Percentiles rank a stretch among this genome's conserved stretches.
These are phyloP conservation scores for Neoboletus brunneissimus DNA, from an alignment of 768 basidiomycete genomes.

Conservation along the genomic window DNA sequence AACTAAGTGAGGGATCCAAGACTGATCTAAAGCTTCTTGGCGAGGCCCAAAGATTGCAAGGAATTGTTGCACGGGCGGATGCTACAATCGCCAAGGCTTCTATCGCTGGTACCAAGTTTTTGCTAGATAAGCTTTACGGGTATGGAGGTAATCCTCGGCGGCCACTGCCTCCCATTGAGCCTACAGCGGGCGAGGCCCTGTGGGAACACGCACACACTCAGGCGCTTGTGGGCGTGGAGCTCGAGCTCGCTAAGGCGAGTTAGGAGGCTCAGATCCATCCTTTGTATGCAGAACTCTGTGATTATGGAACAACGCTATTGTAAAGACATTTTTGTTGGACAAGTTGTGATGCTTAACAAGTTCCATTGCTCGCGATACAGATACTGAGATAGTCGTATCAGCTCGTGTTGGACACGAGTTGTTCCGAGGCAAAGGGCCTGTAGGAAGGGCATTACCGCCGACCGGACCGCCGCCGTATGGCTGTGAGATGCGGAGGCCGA, in stretches of 20 bases:
- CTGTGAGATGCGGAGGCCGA: constrained; percentile 18
- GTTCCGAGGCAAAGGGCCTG: background rate
- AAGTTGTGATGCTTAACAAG: background rate
- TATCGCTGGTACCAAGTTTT: constrained; percentile 81
- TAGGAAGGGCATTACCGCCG: background rate
- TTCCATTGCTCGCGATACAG: background rate
- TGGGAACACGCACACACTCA: constrained; percentile 73
- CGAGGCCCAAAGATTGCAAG: constrained; percentile 75
- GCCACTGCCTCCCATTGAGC: constrained; percentile 68
- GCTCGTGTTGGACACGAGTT: background rate
- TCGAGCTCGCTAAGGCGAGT: constrained; percentile 43
- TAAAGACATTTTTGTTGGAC: no score
- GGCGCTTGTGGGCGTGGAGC: constrained; percentile 65
- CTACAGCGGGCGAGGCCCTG: constrained; percentile 53
- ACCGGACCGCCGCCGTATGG: background rate
- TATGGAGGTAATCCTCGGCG: constrained; percentile 80
- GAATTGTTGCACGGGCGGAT: constrained; percentile 77
- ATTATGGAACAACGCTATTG: background rate
- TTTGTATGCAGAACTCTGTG: background rate
- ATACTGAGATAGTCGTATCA: background rate
- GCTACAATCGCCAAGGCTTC: constrained; percentile 72
- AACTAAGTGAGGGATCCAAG: constrained; percentile 56
- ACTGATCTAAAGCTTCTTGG: constrained; percentile 55
- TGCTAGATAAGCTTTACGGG: constrained; percentile 70
- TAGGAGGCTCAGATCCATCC: background rate